Base-by-base conservation (phyloP, 768 basidiomycete genomes). In the Crassisporium funariophilum region DNA sequence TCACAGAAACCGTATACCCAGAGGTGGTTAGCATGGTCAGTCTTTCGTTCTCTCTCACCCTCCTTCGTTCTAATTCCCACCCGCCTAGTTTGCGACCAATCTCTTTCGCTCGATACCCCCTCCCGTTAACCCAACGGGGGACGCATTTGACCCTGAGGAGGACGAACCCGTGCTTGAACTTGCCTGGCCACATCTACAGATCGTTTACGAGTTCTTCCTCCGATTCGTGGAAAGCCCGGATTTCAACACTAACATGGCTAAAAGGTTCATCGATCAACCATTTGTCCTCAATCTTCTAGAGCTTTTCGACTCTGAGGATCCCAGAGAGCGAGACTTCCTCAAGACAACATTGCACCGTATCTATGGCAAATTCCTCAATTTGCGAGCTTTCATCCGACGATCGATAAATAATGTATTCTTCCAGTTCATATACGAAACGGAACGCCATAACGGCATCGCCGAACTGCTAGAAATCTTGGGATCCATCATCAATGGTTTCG, bases 331-430 rank as follows among this genome's bases (percentile, higher is more conserved):
- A 56, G 97, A 99, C 66, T 99, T 99, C 68, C 82, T 99, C 60
- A 99, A 99, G 75, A 99, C 97, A 5, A 99, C 97, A 5, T 77
- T 99, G 19, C 97, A 99, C 67, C 87, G 97, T 49, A 98, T 99
- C 68, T 99, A 99, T 63, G 97, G 97, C 66, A 98, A 98, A 76
- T 98, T 99, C 77, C 84, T 98, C 60, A 97, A 95, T 65, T 82
- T 98, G 35, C 93, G 97, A 50, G 95, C 97, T 33, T 98, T 98
- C 71, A 98, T 99, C 61, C 88, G 97, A 44, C 85, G 97, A 49
- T 98, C 95, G 47, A 98, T 99, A 81, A 97, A 95, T 77, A 97
- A 98, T 60, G 95, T 99, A 59, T 99, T 99, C 68, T 98, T 97
- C 81, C 86, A 95, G 62, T 99, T 98, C 74, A 78, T 98, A 59